Conservation (phyloP, 2,329 filamentous ascomycete species). For the Colletotrichum simmondsii region DNA sequence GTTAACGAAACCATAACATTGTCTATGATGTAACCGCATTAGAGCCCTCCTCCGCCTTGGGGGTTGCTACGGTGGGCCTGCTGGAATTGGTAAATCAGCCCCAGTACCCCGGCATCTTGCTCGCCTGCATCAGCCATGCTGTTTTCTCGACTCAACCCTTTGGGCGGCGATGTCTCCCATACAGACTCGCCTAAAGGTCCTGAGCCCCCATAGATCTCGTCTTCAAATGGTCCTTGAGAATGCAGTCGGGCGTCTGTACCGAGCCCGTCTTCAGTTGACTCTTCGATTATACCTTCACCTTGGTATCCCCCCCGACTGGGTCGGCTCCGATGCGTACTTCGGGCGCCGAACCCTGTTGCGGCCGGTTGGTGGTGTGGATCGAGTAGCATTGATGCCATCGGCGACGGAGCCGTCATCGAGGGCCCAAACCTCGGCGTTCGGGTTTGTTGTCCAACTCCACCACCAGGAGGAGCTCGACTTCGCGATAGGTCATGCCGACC, state of each 20-base stretch:
- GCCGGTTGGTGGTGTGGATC: slow-evolving; percentile 81
- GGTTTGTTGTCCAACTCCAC: slow-evolving; percentile 44
- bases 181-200: slow-evolving; percentile 67
- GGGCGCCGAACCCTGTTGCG: slow-evolving; percentile 54
- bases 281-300: slow-evolving; percentile 65
- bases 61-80: slow-evolving; percentile 65
- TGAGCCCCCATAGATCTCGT: slow-evolving; percentile 61
- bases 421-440: slow-evolving; percentile 58
- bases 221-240: slow-evolving; percentile 71
- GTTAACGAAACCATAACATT: neutral
- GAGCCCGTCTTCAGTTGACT: slow-evolving; percentile 60
- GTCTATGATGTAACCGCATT: neutral
- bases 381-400: slow-evolving; percentile 78
- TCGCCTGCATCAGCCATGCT: slow-evolving; percentile 58
- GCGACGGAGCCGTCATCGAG: slow-evolving; percentile 64
- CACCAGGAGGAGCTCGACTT: slow-evolving; percentile 50
- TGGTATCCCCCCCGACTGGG: slow-evolving; percentile 57
- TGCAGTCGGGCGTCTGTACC: slow-evolving; percentile 48
- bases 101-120: slow-evolving; percentile 65
- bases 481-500: slow-evolving; percentile 57
- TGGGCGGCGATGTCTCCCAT: slow-evolving; percentile 68
- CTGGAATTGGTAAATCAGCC: slow-evolving; percentile 68
- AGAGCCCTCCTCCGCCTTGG: slow-evolving; percentile 44
- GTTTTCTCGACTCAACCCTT: slow-evolving; percentile 62
- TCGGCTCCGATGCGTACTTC: slow-evolving; percentile 59